These are phyloP conservation scores for Strobilomyces dryophilus DNA, from an alignment of 768 basidiomycete genomes.

Conservation along the genomic window DNA sequence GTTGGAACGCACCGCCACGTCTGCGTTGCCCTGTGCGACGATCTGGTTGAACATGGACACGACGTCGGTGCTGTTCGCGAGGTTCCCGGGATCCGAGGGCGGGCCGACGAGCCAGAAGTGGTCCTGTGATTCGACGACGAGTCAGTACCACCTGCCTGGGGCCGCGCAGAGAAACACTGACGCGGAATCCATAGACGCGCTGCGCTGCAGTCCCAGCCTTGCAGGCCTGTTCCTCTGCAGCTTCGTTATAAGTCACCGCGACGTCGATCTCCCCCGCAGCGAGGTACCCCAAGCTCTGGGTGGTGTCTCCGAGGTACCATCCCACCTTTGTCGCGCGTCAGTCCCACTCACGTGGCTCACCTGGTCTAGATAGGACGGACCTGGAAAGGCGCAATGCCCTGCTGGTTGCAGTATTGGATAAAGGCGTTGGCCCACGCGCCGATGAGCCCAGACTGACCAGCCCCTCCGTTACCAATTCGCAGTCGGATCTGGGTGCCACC, in stretches of 20 bases:
- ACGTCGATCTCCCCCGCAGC: constrained; percentile 42
- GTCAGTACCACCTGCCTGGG: not conserved
- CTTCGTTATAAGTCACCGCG: constrained; percentile 50
- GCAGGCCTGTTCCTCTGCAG: constrained; percentile 41
- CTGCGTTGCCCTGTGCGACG: constrained; percentile 40
- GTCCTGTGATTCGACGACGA: constrained; percentile 35
- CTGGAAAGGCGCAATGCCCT: not conserved
- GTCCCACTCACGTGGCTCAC: no score
- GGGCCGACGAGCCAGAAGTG: constrained; percentile 52
- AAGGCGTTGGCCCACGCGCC: constrained; percentile 46
- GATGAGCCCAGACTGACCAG: constrained; percentile 50
- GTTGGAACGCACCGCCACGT: constrained; percentile 33
- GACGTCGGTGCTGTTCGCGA: constrained; percentile 28
- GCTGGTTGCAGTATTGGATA: constrained; percentile 28
- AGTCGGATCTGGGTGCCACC: constrained; percentile 32
- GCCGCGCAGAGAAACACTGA: constrained; percentile 19
- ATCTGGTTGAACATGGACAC: constrained; percentile 48
- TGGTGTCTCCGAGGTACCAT: constrained; percentile 57
- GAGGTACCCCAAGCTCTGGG: constrained; percentile 43
- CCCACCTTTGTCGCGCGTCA: constrained; percentile 35
- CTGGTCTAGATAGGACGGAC: constrained; percentile 14
- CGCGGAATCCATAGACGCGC: constrained; percentile 43
- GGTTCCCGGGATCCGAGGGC: constrained; percentile 40
- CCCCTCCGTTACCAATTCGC: constrained; percentile 48
- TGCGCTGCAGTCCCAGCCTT: constrained; percentile 30